Evolutionary conservation across 306 rosid species (phyloP).

Genomic region (Parietaria judaica): DNA sequence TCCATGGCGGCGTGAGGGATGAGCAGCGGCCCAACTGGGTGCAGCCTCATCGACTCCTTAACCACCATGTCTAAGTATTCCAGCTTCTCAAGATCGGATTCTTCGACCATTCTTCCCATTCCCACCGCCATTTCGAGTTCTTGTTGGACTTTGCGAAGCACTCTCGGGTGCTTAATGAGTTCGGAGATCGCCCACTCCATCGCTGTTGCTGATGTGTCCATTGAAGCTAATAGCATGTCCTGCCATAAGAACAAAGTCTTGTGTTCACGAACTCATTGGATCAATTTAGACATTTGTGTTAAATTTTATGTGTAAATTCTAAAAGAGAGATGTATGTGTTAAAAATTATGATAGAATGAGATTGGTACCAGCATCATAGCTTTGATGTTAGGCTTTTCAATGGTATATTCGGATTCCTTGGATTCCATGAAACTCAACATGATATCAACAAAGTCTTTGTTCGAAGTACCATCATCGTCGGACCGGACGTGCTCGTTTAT

Average conservation of each 20-base stretch:
- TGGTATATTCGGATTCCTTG: constrained; percentile 34
- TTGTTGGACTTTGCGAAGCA: not conserved
- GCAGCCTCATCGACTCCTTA: not conserved
- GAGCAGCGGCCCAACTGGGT: not conserved
- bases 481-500: constrained; percentile 49
- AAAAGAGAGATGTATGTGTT: constrained; percentile 18
- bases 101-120: not conserved
- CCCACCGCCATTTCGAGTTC: not conserved
- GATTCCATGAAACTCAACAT: constrained; percentile 45
- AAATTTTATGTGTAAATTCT: too few relatives aligned
- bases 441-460: constrained; percentile 57
- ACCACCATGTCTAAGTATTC: constrained; percentile 3
- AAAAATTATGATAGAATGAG: constrained; percentile 31
- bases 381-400: constrained; percentile 28
- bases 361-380: constrained; percentile 13
- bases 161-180: not conserved
- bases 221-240: not conserved
- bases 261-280: too few relatives aligned
- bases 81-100: not conserved
- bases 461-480: constrained; percentile 10
- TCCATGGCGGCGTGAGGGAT: not conserved
- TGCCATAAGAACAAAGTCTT: too few relatives aligned
- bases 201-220: not conserved
- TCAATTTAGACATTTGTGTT: too few relatives aligned
- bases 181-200: not conserved